These are phyloP conservation scores for Wickerhamomyces bovis DNA, from an alignment of 805 yeast species.

Conservation along the genomic window DNA sequence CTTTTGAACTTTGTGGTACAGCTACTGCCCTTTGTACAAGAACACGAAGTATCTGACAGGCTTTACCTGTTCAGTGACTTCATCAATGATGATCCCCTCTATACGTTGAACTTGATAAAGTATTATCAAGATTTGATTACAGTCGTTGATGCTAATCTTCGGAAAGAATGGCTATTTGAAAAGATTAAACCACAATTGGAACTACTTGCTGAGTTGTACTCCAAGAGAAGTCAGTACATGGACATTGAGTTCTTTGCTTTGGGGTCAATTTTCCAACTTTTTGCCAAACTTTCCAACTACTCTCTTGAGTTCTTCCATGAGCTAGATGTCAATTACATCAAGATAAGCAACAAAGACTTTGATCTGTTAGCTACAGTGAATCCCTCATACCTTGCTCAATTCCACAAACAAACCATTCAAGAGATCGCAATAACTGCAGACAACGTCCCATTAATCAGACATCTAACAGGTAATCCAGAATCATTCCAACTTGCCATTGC, in stretches of 20 bases:
- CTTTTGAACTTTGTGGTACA: constrained; percentile 9
- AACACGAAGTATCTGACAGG: constrained; percentile 11
- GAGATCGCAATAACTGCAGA: constrained; percentile 6
- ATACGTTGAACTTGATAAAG: constrained; percentile 11
- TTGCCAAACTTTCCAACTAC: constrained; percentile 13
- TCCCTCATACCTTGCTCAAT: constrained; percentile 12
- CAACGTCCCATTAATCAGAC: constrained; percentile 11
- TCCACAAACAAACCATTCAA: constrained; percentile 10
- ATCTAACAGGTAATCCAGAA: constrained; percentile 6
- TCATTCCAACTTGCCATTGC: constrained; percentile 7
- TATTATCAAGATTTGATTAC: constrained; percentile 15
- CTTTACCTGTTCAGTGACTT: constrained; percentile 10
- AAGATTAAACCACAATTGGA: constrained; percentile 9
- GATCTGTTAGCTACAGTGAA: constrained; percentile 11
- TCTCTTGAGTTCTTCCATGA: constrained; percentile 4
- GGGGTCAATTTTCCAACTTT: constrained; percentile 11
- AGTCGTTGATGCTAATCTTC: constrained; percentile 6
- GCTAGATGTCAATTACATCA: constrained; percentile 11
- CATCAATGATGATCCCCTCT: constrained; percentile 11
- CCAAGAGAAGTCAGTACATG: constrained; percentile 4
- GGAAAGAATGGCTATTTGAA: constrained; percentile 16
- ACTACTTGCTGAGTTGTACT: constrained; percentile 10
- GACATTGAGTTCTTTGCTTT: constrained; percentile 15
- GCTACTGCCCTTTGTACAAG: constrained; percentile 10
- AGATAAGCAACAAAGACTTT: constrained; percentile 3